These are phyloP conservation scores for Hagleromyces aurorensis DNA, from an alignment of 805 yeast species.

Conservation along the genomic window DNA sequence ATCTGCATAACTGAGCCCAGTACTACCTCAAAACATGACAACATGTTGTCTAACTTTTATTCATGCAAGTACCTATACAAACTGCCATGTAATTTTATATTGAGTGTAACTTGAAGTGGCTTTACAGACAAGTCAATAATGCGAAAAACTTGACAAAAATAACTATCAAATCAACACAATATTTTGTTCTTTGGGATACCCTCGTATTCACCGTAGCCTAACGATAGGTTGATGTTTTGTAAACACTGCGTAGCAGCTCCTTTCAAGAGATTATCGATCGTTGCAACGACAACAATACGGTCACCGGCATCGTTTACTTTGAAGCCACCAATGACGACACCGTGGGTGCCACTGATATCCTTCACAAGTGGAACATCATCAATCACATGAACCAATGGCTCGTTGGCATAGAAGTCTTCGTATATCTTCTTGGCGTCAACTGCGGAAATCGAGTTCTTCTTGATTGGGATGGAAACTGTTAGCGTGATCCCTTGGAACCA, in stretches of 20 bases:
- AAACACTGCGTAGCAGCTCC: constrained; percentile 99
- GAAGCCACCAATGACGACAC: constrained; percentile 91
- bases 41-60: no score
- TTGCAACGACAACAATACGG: constrained; percentile 89
- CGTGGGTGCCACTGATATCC: constrained; percentile 90
- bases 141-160: no score
- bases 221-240: constrained; percentile 86
- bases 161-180: constrained; percentile 22
- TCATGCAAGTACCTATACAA: no score
- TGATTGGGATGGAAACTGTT: constrained; percentile 85
- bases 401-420: constrained; percentile 83
- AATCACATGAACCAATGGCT: constrained; percentile 71
- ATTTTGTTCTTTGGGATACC: constrained; percentile 78
- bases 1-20: no score
- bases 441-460: constrained; percentile 54
- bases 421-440: constrained; percentile 69
- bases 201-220: constrained; percentile 88
- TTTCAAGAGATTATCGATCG: constrained; percentile 90
- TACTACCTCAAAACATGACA: no score
- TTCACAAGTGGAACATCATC: constrained; percentile 92
- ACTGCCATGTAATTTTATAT: no score
- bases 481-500: constrained; percentile 99
- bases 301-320: constrained; percentile 83
- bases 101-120: no score
- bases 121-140: no score